Base-by-base conservation (phyloP, 164 flowering plant species). In the Liquidambar formosana region DNA sequence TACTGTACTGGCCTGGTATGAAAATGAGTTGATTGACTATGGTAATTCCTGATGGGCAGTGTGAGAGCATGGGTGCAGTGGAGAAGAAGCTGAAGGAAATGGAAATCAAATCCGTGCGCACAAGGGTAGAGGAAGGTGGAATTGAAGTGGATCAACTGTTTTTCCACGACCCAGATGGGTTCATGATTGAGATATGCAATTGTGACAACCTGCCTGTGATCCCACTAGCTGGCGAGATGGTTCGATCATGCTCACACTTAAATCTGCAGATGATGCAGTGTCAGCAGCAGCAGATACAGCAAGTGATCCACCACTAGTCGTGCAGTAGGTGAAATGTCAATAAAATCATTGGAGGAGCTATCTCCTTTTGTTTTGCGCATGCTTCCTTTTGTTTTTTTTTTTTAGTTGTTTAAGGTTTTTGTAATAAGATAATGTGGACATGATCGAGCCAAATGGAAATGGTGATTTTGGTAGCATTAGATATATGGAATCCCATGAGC, bases 171-270 rank as follows among this genome's bases (percentile, higher is more conserved):
- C 97, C 97, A 4, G 94, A 91, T 70, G 97, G 97, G 1, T 89
- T 85, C 88, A 91, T 91, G 97, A 76, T 91, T 48, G 97, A 91
- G 77, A 89, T 91, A n/a, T 91, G 97, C 86, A 81, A 89, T 84
- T 91, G 97, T 62, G 93, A 89, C 44, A 82, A 77, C 65, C 79
- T 90, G 5, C 98, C 96, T 2, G 86, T 94, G 15, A 66, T 91
- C 11, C 97, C 96, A 0, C 72, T 94, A 4, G 84, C 75, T 1
- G 88, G 84, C 0, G 90, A 84, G 60, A 57, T 85, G 44, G 80
- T 72, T 8, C 64, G 81, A 1, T 71, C 89, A 0, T 88, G 93
- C 79, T 75, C 89, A 0, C 75, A 79, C 3, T 52, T 78, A 12
- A 84, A 79, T 46, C 74, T 77, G 15, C 73, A 71, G 64, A 63